Evolutionary conservation across 192 early-diverging fungal genomes (phyloP), one percentile per base, ranked within the genome.

Genomic region (Radiomyces spectabilis): DNA sequence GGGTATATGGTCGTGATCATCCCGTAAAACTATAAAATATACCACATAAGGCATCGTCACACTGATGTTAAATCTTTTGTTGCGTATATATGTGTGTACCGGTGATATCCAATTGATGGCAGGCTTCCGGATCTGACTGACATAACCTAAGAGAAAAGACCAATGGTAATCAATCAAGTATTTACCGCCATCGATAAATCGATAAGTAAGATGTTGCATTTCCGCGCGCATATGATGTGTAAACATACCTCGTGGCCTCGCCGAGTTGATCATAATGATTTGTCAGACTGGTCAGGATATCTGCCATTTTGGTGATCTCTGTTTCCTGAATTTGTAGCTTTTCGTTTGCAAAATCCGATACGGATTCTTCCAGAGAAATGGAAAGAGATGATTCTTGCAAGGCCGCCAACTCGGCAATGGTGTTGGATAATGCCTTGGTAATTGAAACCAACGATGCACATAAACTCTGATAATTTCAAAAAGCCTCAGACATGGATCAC

Each of bases 261-360:
- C 63, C 65, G 2, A 78, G 57, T 59, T 78, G 76, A 31, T 73
- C 73, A 43, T 75, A 78, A 42, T 78, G 76, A 15, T 75, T 73
- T 0, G 71, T 69, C 31, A 78, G 32, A 37, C 73, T 73, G 8
- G 60, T 65, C 26, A 79, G 44, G 2, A 65, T 68, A 32, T 73
- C 76, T 8, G 76, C 76, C 76, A 79, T 79, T 0, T 53, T 59
- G 0, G 55, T 55, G 1, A 69, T 73, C 13, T 75, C 67, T 1
- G 61, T 53, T 51, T 79, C 76, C 42, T 79, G 76, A 2, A 70
- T 25, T 1, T 52, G 55, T 49, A 61, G 53, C 37, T 75, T 75
- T 38, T 65, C 65, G 22, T 56, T 57, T 16, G 63, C 67, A 64
- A 75, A 75, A 16, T 46, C 34, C 9, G 69, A 45, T 4, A 68